Evolutionary conservation across 2,329 filamentous ascomycete genomes (phyloP).

Genomic region (Microsporum audouinii): DNA sequence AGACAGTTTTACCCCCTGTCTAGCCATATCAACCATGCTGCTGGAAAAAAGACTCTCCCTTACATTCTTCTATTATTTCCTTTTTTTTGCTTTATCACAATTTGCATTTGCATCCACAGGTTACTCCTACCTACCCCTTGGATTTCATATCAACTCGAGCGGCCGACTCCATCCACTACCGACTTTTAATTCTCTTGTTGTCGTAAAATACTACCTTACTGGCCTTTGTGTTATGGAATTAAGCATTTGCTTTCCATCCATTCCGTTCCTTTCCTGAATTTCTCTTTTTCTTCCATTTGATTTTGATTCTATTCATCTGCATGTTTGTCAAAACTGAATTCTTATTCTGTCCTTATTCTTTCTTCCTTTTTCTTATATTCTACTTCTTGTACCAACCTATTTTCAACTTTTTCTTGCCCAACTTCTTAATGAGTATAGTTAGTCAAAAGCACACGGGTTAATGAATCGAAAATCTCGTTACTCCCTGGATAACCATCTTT

Average conservation of each 20-base stretch:
- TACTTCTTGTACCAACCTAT: conserved; percentile 1
- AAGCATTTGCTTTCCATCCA: not conserved
- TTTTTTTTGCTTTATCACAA: not conserved
- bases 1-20: not conserved
- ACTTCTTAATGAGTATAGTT: conserved; percentile 2
- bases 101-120: not conserved
- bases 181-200: not conserved
- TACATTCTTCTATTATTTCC: not conserved
- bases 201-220: not conserved
- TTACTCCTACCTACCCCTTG: not conserved
- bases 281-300: not conserved
- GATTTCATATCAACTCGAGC: not conserved
- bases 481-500: not conserved
- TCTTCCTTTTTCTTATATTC: not conserved
- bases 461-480: not conserved
- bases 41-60: not conserved
- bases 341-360: not conserved
- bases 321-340: not conserved
- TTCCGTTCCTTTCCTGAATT: not conserved
- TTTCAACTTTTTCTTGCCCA: not conserved
- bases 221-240: not conserved
- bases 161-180: not conserved
- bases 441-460: not conserved
- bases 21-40: not conserved
- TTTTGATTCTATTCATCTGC: not conserved